Base-by-base conservation (phyloP, 2,329 filamentous ascomycete genomes). In the Diplodia intermedia region DNA sequence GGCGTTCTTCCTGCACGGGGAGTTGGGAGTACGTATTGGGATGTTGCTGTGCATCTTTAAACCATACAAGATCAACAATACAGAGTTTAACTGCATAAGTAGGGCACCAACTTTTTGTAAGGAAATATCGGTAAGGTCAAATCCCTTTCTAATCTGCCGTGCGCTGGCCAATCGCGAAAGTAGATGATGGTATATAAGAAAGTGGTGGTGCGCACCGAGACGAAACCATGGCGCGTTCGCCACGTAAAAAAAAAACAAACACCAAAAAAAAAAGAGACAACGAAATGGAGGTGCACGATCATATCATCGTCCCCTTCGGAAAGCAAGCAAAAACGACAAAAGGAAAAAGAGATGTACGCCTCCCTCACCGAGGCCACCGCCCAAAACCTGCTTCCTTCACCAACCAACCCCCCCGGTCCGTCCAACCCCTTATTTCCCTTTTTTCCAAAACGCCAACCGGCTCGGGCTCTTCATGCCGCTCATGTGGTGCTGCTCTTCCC, bases 381-480 rank as follows among this genome's bases (percentile, higher is more conserved):
- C 31, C 52, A 33, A 33, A 15, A 52, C 31, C 52, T 31, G 14
- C 29, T 11, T 55, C 23, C 14, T 20, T n/a, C 52, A 8, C 18
- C 36, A 36, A 36, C 33, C 31, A 33, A n/a, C n/a, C 33, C 8
- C 36, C 36, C 36, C 36, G 36, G 36, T 38, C 36, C 7, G 36
- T 38, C 36, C 36, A 12, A 8, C 36, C 36, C 36, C 9, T 47
- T 20, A 47, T 29, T 29, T 31, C 31, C 50, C 50, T 50, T 23
- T 66, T 36, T 66, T 66, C 62, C 62, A 66, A 55, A 66, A 66
- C 15, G 62, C 62, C 50, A 66, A 12, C 33, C 62, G 49, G 20
- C 52, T 66, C 2, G 62, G 62, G 26, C 62, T 66, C 62, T 50
- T 31, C 20, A 31, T 36, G 2, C 40, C 23, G 36, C 36, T 12